Conservation (phyloP, 1,139 yeast genomes). For the Candida dubliniensis region DNA sequence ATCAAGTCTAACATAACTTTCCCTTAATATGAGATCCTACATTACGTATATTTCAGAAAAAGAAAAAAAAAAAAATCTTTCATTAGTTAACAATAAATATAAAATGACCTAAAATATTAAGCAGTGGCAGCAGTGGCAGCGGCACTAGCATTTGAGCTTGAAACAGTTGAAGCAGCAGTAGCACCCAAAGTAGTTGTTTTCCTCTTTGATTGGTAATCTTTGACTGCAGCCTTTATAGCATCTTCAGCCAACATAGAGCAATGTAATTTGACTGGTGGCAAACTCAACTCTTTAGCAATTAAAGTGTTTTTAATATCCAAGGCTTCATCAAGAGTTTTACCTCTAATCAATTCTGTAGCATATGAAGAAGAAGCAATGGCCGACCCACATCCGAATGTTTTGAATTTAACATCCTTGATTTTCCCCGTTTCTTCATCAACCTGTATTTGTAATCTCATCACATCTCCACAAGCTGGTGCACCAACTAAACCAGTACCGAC, state of each 20-base stretch:
- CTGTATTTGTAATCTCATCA: conserved; percentile 93
- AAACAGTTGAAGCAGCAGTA: conserved; percentile 8
- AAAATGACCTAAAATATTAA: conserved; percentile 5
- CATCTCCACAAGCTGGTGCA: conserved; percentile 99
- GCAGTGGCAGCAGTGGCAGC: conserved; percentile 16
- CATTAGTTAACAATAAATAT: neutral
- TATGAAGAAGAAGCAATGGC: conserved; percentile 96
- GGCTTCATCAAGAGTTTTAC: conserved; percentile 93
- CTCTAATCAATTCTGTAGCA: conserved; percentile 93
- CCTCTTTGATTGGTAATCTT: conserved; percentile 70
- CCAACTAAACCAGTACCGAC: conserved; percentile 99
- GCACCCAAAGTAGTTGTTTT: conserved; percentile 23
- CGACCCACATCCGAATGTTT: conserved; percentile 97
- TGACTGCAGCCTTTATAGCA: conserved; percentile 95
- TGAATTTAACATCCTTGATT: conserved; percentile 92
- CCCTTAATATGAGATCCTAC: no score
- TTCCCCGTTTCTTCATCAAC: conserved; percentile 89
- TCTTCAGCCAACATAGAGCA: conserved; percentile 99
- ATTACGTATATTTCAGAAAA: no score
- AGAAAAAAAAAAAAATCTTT: neutral
- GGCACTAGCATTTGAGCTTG: conserved; percentile 10
- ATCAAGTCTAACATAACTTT: no score
- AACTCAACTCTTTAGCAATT: conserved; percentile 87
- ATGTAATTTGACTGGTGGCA: conserved; percentile 96
- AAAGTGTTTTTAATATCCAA: conserved; percentile 85